Evolutionary conservation across 768 basidiomycete genomes (phyloP).

Genomic region (Boletus huronensis): DNA sequence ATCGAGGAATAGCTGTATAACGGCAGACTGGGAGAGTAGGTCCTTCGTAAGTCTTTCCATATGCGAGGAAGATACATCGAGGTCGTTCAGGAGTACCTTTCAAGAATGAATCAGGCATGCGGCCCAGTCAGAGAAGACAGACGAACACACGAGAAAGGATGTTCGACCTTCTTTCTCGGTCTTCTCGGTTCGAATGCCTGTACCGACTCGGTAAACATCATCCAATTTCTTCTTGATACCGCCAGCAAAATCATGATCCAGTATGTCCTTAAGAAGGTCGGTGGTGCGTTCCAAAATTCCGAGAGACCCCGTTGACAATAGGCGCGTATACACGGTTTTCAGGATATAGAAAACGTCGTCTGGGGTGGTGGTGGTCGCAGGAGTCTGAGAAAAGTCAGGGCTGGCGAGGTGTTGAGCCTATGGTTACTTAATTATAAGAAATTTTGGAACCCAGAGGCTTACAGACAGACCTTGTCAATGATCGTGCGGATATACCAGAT

Average conservation of each 20-base stretch:
- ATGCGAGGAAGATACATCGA: conserved; percentile 90
- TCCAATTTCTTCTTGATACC: conserved; percentile 85
- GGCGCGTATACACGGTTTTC: conserved; percentile 74
- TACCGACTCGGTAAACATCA: conserved; percentile 68
- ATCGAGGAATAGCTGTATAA: conserved; percentile 67
- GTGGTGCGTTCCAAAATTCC: conserved; percentile 55
- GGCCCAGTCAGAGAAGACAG: background rate
- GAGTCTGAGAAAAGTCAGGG: conserved; percentile 62
- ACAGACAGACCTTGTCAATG: conserved; percentile 72
- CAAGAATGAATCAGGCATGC: background rate
- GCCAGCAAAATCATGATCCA: conserved; percentile 81
- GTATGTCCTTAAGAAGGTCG: conserved; percentile 61
- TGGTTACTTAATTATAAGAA: background rate
- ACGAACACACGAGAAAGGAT: conserved; percentile 72
- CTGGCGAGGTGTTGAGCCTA: conserved; percentile 88
- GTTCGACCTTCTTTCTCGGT: conserved; percentile 75
- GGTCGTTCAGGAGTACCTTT: conserved; percentile 87
- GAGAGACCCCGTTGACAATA: conserved; percentile 74
- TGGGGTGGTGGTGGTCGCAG: conserved; percentile 68
- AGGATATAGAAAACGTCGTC: conserved; percentile 97
- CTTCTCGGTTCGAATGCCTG: conserved; percentile 62
- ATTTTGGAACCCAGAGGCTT: background rate
- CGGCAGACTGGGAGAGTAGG: conserved; percentile 46
- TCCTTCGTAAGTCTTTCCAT: conserved; percentile 79
- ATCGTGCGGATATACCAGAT: conserved; percentile 85